These are phyloP conservation scores for Colletotrichum aenigma DNA, from an alignment of 2,329 filamentous ascomycete genomes.

Conservation along the genomic window DNA sequence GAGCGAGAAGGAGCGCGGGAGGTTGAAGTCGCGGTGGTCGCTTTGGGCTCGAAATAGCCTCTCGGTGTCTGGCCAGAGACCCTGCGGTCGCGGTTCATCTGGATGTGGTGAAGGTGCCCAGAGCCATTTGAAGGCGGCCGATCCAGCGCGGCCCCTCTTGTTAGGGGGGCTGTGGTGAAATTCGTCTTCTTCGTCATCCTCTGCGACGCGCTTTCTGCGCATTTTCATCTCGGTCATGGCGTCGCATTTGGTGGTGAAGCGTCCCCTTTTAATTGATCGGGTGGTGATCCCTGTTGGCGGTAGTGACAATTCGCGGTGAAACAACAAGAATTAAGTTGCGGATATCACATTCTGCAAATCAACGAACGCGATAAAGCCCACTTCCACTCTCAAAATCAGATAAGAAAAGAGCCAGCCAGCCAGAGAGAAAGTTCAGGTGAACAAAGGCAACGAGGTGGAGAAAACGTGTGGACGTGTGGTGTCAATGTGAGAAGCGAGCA, in stretches of 20 bases:
- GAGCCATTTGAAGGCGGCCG: constrained; percentile 2
- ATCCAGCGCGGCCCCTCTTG: background rate
- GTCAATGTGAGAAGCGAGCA: background rate
- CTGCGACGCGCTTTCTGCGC: constrained; percentile 6
- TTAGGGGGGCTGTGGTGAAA: background rate
- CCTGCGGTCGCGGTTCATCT: background rate
- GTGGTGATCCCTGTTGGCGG: background rate
- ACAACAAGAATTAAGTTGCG: background rate
- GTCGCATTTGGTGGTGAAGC: background rate
- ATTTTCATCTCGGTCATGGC: constrained; percentile 1
- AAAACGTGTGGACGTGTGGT: background rate
- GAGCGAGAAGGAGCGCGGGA: background rate
- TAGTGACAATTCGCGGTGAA: background rate
- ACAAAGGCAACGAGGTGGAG: background rate
- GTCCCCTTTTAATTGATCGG: background rate
- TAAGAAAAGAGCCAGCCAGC: background rate
- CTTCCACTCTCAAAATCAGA: background rate
- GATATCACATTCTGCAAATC: background rate
- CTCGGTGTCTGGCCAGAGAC: constrained; percentile 5
- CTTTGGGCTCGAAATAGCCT: background rate
- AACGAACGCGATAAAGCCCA: background rate
- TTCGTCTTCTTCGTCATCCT: background rate
- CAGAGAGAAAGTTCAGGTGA: background rate
- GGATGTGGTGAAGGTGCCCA: background rate
- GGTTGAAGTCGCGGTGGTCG: background rate